Evolutionary conservation across 768 basidiomycete species (phyloP).

Genomic region (Collybia sordida): DNA sequence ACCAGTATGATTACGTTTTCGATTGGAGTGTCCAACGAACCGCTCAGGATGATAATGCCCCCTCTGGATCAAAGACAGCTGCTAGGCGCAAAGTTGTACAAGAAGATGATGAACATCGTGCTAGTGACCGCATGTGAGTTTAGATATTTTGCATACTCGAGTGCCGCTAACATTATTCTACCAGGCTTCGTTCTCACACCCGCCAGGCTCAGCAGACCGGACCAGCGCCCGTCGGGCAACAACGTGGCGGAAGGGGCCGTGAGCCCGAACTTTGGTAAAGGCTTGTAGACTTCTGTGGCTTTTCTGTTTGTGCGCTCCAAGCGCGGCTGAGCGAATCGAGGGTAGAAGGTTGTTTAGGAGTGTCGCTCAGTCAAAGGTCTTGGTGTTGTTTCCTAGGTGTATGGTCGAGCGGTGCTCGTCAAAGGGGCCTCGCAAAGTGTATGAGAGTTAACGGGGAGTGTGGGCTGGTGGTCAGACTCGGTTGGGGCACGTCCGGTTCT

Average conservation of each 20-base stretch:
- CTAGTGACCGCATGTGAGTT: slow-evolving; percentile 81
- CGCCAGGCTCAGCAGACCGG: slow-evolving; percentile 73
- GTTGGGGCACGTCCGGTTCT: slow-evolving; percentile 45
- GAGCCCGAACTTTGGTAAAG: slow-evolving; percentile 59
- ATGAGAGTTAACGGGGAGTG: slow-evolving; percentile 20
- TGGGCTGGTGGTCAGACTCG: slow-evolving; percentile 25
- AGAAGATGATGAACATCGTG: slow-evolving; percentile 82
- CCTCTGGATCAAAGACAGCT: slow-evolving; percentile 59
- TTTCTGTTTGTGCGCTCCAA: slow-evolving; percentile 42
- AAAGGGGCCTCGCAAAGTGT: slow-evolving; percentile 10
- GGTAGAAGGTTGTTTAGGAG: slow-evolving; percentile 45
- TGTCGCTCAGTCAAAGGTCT: slow-evolving; percentile 29
- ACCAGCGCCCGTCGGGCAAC: slow-evolving; percentile 48
- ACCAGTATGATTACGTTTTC: slow-evolving; percentile 99
- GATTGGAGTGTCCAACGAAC: slow-evolving; percentile 94
- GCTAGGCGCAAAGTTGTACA: slow-evolving; percentile 78
- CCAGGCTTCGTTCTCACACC: slow-evolving; percentile 85
- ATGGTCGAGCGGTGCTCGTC: slow-evolving; percentile 22
- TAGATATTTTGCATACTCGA: slow-evolving; percentile 8
- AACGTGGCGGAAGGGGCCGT: slow-evolving; percentile 42
- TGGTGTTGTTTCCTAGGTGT: slow-evolving; percentile 33
- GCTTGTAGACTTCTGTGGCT: slow-evolving; percentile 21
- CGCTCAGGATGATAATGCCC: slow-evolving; percentile 59
- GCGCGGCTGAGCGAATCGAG: slow-evolving; percentile 44
- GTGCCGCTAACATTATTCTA: slow-evolving; percentile 14